Base-by-base conservation (phyloP, 1,139 yeast genomes). In the Meyerozyma sp. region DNA sequence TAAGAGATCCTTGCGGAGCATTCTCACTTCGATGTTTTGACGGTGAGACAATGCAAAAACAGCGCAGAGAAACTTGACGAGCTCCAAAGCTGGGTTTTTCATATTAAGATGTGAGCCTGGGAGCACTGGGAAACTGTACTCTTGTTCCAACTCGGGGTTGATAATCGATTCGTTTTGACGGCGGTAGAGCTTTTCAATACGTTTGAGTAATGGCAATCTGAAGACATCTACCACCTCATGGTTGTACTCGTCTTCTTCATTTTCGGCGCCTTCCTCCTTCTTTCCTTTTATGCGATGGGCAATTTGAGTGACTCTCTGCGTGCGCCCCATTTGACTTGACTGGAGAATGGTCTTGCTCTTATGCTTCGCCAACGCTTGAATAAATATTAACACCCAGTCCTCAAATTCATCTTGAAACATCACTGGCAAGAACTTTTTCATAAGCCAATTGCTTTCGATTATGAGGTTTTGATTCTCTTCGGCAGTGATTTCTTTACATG, bases 331-430 rank as follows among this genome's bases (percentile, higher is more conserved):
- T 45, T 65, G 69, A 3, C 71, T 65, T 9, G 68, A 58, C 1
- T 68, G 68, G 7, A 62, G 54, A 40, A 70, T 54, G 1, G 57
- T 57, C 14, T 72, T 73, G 14, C 65, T 64, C 56, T 87, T 86
- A 41, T 70, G 68, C 45, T 80, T 79, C 36, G 82, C 70, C 52
- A 93, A 69, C 2, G 86, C 70, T 57, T 88, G 94, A 54, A 91
- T 64, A 55, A 88, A 84, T 49, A 89, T 79, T 39, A 83, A 69
- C 40, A 88, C 67, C 96, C 97, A 93, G 53, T 84, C 94, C 43
- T 83, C 87, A 67, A 93, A 89, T 58, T 94, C 98, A 10, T 77
- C 76, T 54, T 82, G 93, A 48, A 84, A 78, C 20, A 89, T 75
- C 1, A 73, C 61, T 0, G 99, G 98, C 43, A 94, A 66, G 54